Evolutionary conservation across 352 stramenopile genomes (phyloP), one percentile per base, ranked within the genome.

Genomic region (Globisporangium spiculum): DNA sequence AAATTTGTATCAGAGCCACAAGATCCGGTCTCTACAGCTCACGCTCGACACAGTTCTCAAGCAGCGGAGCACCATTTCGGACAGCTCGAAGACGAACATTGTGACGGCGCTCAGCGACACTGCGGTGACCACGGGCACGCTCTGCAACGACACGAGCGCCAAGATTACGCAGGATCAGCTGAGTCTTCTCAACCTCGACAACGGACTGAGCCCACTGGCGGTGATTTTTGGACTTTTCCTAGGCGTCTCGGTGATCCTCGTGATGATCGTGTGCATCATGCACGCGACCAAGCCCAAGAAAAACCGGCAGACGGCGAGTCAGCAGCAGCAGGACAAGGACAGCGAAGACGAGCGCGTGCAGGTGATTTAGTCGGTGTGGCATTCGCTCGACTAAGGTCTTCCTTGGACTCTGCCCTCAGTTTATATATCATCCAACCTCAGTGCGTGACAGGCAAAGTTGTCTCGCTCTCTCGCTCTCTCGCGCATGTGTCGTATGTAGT

Each of bases 201-300:
- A 54, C 9, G 66, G 66, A 1, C 24, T 71, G 6, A 71, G 66
- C 32, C 66, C 66, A 2, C 36, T 71, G 16, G 66, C 66, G 2
- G 59, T 71, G 8, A 22, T 71, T 20, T 71, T 71, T 57, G 66
- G 66, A 3, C 38, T 71, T 12, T 71, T 71, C 50, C 38, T 71
- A 10, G 66, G 66, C 6, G 66, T 71, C 34, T 54, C 58, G 0
- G 66, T 62, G 18, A 71, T 71, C 10, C 66, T 71, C 59, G 50
- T 71, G 7, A 71, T 71, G 66, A 71, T 71, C 36, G 66, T 71
- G 34, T 71, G 58, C 52, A 71, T 71, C 66, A 71, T 71, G 66
- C 66, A 71, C 52, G 52, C 66, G 20, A 71, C 66, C 12, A 71
- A 71, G 12, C 66, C 66, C 6, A 71, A 70, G 30, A 65, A 55